Conservation (phyloP, 1,284 basidiomycete genomes). For the Porodaedalea pini region DNA sequence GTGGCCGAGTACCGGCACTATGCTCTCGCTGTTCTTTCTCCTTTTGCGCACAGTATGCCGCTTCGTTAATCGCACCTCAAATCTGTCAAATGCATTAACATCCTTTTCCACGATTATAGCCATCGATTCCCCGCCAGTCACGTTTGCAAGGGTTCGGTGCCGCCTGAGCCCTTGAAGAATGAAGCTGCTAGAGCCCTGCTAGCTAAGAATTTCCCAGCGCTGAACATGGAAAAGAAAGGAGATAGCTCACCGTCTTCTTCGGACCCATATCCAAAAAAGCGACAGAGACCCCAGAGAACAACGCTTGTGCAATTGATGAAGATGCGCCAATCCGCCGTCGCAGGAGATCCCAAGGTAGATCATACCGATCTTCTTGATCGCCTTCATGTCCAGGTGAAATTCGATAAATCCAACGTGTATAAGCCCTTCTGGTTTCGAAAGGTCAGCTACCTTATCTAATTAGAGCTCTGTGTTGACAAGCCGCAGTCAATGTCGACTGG, state of each 20-base stretch:
- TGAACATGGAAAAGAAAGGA: constrained; percentile 16
- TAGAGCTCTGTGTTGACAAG: background rate
- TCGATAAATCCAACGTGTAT: constrained; percentile 30
- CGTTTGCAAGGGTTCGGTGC: constrained; percentile 37
- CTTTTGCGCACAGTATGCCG: constrained; percentile 68
- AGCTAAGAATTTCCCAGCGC: constrained; percentile 48
- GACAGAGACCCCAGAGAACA: constrained; percentile 50
- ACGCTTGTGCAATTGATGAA: constrained; percentile 64
- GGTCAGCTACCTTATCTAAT: constrained; percentile 34
- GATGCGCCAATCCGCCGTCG: constrained; percentile 63
- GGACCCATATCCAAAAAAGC: constrained; percentile 30
- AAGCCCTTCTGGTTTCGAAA: constrained; percentile 66
- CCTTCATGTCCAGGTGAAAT: constrained; percentile 49
- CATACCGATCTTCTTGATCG: constrained; percentile 49
- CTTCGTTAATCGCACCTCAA: background rate
- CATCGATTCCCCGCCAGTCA: constrained; percentile 36
- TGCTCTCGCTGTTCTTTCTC: constrained; percentile 53
- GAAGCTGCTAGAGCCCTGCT: constrained; percentile 51
- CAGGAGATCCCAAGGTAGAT: constrained; percentile 57
- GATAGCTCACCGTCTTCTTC: constrained; percentile 24
- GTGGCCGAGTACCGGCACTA: constrained; percentile 30
- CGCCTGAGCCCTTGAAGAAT: constrained; percentile 35
- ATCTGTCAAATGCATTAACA: constrained; percentile 35
- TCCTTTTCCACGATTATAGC: constrained; percentile 45
- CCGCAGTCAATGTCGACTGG: constrained; percentile 14